Evolutionary conservation across 331 rosid genomes (phyloP).

Genomic region (Stylosanthes scabra): DNA sequence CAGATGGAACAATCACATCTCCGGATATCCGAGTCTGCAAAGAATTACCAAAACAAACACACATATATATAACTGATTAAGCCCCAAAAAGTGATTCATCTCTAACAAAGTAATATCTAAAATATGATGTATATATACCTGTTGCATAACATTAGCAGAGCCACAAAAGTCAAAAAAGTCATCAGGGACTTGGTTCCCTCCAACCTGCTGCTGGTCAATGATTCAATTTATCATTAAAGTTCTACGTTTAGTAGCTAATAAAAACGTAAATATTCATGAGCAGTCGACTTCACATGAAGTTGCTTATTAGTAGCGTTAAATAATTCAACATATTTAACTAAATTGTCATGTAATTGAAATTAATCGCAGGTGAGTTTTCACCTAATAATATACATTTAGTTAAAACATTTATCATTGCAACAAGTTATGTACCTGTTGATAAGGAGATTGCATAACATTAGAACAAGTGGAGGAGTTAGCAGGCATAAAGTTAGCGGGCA

Average conservation of each 20-base stretch:
- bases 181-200: constrained; percentile 18
- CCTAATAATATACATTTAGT: too few relatives aligned
- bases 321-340: too few relatives aligned
- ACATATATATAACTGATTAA: not conserved
- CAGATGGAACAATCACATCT: not conserved
- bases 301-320: too few relatives aligned
- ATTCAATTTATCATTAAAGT: too few relatives aligned
- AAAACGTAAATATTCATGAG: not conserved
- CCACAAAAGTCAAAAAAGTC: constrained; percentile 10
- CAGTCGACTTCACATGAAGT: too few relatives aligned
- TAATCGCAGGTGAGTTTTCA: too few relatives aligned
- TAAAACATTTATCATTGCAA: too few relatives aligned
- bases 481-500: too few relatives aligned
- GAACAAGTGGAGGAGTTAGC: too few relatives aligned
- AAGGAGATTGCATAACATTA: too few relatives aligned
- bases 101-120: not conserved
- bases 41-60: not conserved
- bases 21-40: constrained; percentile 5
- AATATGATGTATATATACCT: constrained; percentile 32
- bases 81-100: not conserved
- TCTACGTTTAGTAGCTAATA: not conserved
- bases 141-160: constrained; percentile 13
- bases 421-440: too few relatives aligned
- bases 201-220: constrained; percentile 21
- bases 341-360: too few relatives aligned